These are phyloP conservation scores for Cutaneotrichosporon cyanovorans DNA, from an alignment of 1,284 basidiomycete genomes.

Conservation along the genomic window DNA sequence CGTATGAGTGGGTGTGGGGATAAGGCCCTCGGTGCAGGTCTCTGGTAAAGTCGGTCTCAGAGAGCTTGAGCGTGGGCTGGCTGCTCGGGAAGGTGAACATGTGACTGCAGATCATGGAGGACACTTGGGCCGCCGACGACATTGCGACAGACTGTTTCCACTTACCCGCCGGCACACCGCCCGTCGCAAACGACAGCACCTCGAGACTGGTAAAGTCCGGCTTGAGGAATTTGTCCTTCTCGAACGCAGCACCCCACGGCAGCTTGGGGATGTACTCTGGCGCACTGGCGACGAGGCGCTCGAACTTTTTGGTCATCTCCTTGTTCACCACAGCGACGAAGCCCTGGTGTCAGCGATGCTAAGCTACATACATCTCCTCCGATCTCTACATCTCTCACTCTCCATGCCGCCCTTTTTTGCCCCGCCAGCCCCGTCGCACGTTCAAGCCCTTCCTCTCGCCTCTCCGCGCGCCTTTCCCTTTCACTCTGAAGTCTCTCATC, in stretches of 20 bases:
- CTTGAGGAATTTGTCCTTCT: conserved; percentile 60
- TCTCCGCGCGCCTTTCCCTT: too few relatives aligned
- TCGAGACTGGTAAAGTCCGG: conserved; percentile 64
- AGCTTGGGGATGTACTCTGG: conserved; percentile 67
- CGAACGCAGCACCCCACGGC: conserved; percentile 74
- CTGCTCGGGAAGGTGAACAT: neutral
- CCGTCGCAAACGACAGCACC: conserved; percentile 16
- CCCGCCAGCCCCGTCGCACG: too few relatives aligned
- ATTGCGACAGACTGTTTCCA: neutral
- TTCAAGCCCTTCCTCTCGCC: too few relatives aligned
- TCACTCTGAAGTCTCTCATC: too few relatives aligned
- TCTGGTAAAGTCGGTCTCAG: too few relatives aligned
- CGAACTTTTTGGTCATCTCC: conserved; percentile 68
- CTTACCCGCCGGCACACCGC: conserved; percentile 14
- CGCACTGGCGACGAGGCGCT: conserved; percentile 62
- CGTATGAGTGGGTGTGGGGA: neutral
- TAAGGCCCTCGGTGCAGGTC: neutral
- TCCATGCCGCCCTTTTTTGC: too few relatives aligned
- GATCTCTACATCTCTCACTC: too few relatives aligned
- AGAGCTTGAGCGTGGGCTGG: too few relatives aligned
- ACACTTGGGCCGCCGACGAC: neutral
- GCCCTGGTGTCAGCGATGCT: conserved; percentile 51
- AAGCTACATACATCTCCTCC: too few relatives aligned
- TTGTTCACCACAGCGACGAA: conserved; percentile 84
- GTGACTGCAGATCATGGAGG: too few relatives aligned